Evolutionary conservation across 179 eudicot species (phyloP).

Genomic region (Actinidia polygama): DNA sequence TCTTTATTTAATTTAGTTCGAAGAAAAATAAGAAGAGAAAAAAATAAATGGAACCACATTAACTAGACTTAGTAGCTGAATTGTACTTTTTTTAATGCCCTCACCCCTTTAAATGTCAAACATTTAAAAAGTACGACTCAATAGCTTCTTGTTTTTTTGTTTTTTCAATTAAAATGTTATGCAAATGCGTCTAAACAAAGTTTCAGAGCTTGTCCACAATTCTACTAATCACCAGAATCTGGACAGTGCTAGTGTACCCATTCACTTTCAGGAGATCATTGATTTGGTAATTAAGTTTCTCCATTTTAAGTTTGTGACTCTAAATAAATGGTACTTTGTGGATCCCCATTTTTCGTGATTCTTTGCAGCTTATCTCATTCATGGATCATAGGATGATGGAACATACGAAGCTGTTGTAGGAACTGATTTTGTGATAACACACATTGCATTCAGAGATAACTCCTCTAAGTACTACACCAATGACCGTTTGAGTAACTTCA

Average conservation of each 20-base stretch:
- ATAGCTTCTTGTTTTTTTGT: no score
- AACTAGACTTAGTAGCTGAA: no score
- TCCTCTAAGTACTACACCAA: slow-evolving; percentile 90
- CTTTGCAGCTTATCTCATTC: not conserved
- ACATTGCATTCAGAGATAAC: slow-evolving; percentile 89
- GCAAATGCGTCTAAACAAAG: slow-evolving; percentile 98
- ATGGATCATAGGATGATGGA: slow-evolving; percentile 70
- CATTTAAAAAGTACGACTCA: no score
- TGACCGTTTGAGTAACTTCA: slow-evolving; percentile 73
- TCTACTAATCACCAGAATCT: slow-evolving; percentile 92
- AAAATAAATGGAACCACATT: not conserved
- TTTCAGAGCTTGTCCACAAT: slow-evolving; percentile 96
- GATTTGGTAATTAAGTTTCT: slow-evolving; percentile 58
- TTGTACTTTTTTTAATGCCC: no score
- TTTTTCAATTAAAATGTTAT: slow-evolving; percentile 13
- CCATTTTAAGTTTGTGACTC: not conserved
- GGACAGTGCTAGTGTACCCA: slow-evolving; percentile 95
- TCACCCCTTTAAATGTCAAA: no score
- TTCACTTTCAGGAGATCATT: slow-evolving; percentile 91
- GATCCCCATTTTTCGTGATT: slow-evolving; percentile 6
- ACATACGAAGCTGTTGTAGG: slow-evolving; percentile 85
- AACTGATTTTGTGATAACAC: slow-evolving; percentile 85
- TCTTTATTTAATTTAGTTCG: not conserved
- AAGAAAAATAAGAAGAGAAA: not conserved
- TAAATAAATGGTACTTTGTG: not conserved